phyloP scores from a whole-genome alignment of 2,329 filamentous ascomycete species.

The Geosmithia morbida region DNA sequence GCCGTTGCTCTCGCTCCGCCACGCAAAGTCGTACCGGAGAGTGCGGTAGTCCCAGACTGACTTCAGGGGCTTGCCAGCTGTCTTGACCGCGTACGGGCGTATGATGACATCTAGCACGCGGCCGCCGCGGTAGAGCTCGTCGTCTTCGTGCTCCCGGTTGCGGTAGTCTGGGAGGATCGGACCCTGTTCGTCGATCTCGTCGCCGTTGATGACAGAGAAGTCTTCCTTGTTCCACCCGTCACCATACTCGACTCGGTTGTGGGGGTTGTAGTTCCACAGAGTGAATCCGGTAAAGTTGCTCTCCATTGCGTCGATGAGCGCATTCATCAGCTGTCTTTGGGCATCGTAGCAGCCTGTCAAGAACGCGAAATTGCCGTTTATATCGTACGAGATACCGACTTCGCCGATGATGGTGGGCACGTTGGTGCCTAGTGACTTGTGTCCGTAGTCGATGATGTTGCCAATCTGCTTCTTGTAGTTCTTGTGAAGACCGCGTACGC shows the following conservation, averaged over 20 bases:
- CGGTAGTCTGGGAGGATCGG: constrained; percentile 14
- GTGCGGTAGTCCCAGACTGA: constrained; percentile 20
- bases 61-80: constrained; percentile 17
- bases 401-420: constrained; percentile 23
- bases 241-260: constrained; percentile 20
- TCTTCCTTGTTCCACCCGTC: constrained; percentile 29
- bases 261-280: constrained; percentile 24
- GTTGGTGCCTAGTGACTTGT: constrained; percentile 12
- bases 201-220: constrained; percentile 23
- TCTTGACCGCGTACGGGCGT: constrained; percentile 24
- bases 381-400: constrained; percentile 24
- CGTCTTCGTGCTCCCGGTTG: constrained; percentile 14
- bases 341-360: constrained; percentile 21
- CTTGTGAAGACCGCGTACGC: constrained; percentile 17
- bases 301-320: constrained; percentile 24
- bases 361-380: constrained; percentile 20
- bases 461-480: constrained; percentile 23
- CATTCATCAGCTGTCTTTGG: constrained; percentile 22
- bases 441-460: constrained; percentile 18
- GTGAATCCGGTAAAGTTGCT: constrained; percentile 21
- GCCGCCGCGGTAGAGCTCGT: constrained; percentile 22
- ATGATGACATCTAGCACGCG: constrained; percentile 22
- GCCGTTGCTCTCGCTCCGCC: constrained; percentile 7
- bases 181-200: constrained; percentile 11
- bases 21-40: constrained; percentile 18